Percentiles rank a stretch among this genome's conserved stretches.
phyloP scores from a whole-genome alignment of 345 rosid genomes.

The Angophora floribunda region DNA sequence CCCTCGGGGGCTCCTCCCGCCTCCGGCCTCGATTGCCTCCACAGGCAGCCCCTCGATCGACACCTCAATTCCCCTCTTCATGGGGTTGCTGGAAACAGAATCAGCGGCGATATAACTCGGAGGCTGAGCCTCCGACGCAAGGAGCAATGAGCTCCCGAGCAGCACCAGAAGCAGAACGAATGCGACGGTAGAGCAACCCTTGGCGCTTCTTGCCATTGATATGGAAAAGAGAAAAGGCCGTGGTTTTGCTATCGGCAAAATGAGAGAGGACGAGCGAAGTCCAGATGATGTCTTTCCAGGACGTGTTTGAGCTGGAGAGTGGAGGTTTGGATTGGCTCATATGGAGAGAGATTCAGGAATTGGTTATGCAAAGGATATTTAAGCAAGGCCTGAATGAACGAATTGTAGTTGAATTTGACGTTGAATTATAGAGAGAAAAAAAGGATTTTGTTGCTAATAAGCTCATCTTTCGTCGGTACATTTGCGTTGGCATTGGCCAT shows the following conservation, averaged over 20 bases:
- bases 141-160: neutral
- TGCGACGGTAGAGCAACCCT: neutral
- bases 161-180: neutral
- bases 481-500: neutral
- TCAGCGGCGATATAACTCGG: neutral
- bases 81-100: neutral
- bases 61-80: conserved; percentile 5
- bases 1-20: conserved; percentile 12
- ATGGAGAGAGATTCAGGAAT: neutral
- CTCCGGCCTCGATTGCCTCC: conserved; percentile 26
- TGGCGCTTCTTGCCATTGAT: neutral
- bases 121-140: conserved; percentile 21
- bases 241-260: neutral
- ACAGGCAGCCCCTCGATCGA: conserved; percentile 2
- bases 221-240: neutral
- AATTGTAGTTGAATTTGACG: no score
- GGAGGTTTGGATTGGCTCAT: no score
- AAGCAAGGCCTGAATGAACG: no score
- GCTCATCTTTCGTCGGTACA: accelerated
- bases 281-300: neutral
- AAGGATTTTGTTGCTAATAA: neutral
- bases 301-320: neutral
- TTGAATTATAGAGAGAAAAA: no score
- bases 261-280: neutral
- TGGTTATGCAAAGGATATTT: no score